phyloP scores from a whole-genome alignment of 2,329 filamentous ascomycete species.

The Colletotrichum sp. region DNA sequence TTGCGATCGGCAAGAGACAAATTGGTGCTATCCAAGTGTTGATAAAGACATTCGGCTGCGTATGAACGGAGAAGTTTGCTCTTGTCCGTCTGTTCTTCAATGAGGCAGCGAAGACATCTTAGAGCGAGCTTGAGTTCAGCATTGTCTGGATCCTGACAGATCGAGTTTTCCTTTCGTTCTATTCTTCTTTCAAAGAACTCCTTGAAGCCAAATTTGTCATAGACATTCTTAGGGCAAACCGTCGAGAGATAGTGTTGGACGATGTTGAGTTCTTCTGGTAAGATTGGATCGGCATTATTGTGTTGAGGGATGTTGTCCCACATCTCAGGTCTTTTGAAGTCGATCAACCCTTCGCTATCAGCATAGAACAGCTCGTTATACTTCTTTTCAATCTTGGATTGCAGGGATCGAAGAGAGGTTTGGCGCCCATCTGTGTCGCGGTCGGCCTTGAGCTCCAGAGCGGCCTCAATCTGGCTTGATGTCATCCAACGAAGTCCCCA shows the following conservation, averaged over 20 bases:
- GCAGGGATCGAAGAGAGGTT: neutral
- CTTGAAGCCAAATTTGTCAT: conserved; percentile 36
- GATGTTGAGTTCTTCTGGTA: neutral
- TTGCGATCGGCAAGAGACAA: neutral
- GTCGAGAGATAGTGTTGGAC: conserved; percentile 32
- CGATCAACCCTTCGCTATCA: neutral
- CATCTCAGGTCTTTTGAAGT: neutral
- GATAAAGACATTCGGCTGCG: neutral
- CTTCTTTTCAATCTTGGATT: neutral
- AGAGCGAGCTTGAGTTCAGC: conserved; percentile 30
- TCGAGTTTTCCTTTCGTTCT: conserved; percentile 30
- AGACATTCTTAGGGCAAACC: conserved; percentile 37
- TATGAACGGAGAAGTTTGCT: neutral
- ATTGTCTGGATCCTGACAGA: conserved; percentile 36
- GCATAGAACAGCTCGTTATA: neutral
- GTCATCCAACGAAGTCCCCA: conserved; percentile 28
- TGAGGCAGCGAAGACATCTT: neutral
- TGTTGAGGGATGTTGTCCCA: neutral
- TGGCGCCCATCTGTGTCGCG: neutral
- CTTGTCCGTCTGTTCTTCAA: neutral
- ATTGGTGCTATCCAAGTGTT: neutral
- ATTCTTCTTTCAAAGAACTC: conserved; percentile 35
- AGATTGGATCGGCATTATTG: neutral
- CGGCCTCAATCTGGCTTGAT: conserved; percentile 30
- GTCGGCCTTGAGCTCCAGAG: neutral